phyloP scores from a whole-genome alignment of 2,329 filamentous ascomycete genomes.

The Claviceps capensis region DNA sequence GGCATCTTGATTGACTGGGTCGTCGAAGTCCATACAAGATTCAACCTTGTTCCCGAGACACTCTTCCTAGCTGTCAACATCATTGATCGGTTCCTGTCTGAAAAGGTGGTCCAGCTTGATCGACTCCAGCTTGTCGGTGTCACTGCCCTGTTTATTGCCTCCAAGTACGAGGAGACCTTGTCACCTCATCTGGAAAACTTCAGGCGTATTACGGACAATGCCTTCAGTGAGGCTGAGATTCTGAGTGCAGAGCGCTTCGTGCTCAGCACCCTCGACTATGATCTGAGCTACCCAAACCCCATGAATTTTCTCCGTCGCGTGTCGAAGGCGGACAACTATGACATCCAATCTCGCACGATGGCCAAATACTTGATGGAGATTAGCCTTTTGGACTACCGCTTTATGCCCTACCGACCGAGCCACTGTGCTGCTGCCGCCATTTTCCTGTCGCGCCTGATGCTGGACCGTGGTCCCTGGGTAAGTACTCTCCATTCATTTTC shows the following conservation, averaged over 20 bases:
- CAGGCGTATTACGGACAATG: slow-evolving; percentile 90
- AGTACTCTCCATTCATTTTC: slow-evolving; percentile 18
- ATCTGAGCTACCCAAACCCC: slow-evolving; percentile 95
- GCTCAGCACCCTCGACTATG: slow-evolving; percentile 81
- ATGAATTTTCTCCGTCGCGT: slow-evolving; percentile 99
- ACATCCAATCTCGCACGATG: slow-evolving; percentile 92
- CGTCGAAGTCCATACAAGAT: slow-evolving; percentile 94
- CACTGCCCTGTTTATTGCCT: slow-evolving; percentile 98
- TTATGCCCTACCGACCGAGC: slow-evolving; percentile 80
- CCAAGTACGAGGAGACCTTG: slow-evolving; percentile 96
- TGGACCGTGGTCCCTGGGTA: slow-evolving; percentile 87
- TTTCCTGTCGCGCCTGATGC: slow-evolving; percentile 83
- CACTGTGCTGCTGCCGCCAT: slow-evolving; percentile 86
- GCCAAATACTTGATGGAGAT: slow-evolving; percentile 98
- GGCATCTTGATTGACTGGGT: slow-evolving; percentile 97
- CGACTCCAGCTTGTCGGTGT: slow-evolving; percentile 93
- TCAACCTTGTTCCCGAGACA: slow-evolving; percentile 89
- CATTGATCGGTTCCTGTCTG: slow-evolving; percentile 92
- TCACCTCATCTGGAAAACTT: slow-evolving; percentile 97
- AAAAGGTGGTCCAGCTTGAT: slow-evolving; percentile 90
- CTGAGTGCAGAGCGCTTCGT: slow-evolving; percentile 94
- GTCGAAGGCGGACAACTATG: slow-evolving; percentile 98
- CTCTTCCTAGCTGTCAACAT: slow-evolving; percentile 96
- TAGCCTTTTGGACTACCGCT: slow-evolving; percentile 84
- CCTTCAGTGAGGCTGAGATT: slow-evolving; percentile 90